Percentiles rank a stretch among this genome's conserved stretches.
phyloP scores from a whole-genome alignment of 208 protist species.

The Wallacemonas sp. region DNA sequence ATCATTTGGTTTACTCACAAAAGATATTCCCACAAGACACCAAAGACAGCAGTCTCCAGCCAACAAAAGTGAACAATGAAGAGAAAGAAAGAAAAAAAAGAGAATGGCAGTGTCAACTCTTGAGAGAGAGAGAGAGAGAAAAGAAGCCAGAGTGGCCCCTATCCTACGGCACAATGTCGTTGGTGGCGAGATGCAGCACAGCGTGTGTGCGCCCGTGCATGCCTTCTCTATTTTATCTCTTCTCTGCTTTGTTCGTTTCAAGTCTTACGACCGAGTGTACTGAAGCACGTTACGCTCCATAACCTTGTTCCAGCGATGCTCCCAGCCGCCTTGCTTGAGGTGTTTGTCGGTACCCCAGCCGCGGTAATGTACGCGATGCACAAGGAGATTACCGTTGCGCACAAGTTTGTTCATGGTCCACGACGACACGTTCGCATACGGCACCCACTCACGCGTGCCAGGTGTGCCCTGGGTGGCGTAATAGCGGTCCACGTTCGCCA shows the following conservation, averaged over 20 bases:
- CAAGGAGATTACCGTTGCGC: constrained; percentile 79
- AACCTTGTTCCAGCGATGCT: constrained; percentile 91
- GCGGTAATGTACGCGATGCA: constrained; percentile 86
- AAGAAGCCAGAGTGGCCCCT: too few relatives aligned
- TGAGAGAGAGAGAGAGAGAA: too few relatives aligned
- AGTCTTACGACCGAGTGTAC: constrained; percentile 77
- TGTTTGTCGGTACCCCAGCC: constrained; percentile 82
- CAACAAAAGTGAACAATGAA: not conserved
- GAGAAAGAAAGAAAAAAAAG: constrained; percentile 11
- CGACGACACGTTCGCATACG: constrained; percentile 86
- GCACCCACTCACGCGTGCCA: constrained; percentile 89
- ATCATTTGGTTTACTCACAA: not conserved
- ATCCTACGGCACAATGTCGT: too few relatives aligned
- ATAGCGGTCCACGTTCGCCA: constrained; percentile 87
- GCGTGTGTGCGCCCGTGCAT: not conserved
- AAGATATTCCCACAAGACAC: not conserved
- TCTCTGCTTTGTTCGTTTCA: not conserved
- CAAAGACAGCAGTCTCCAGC: constrained; percentile 9
- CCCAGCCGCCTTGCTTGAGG: constrained; percentile 85
- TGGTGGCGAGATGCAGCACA: too few relatives aligned
- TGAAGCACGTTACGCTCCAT: constrained; percentile 88
- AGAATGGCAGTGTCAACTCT: too few relatives aligned
- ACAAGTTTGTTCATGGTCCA: constrained; percentile 93
- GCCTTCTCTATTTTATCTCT: not conserved
- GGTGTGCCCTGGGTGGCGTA: constrained; percentile 75